Conservation (phyloP, 495 filamentous ascomycete species). For the Neurospora sublineolata region DNA sequence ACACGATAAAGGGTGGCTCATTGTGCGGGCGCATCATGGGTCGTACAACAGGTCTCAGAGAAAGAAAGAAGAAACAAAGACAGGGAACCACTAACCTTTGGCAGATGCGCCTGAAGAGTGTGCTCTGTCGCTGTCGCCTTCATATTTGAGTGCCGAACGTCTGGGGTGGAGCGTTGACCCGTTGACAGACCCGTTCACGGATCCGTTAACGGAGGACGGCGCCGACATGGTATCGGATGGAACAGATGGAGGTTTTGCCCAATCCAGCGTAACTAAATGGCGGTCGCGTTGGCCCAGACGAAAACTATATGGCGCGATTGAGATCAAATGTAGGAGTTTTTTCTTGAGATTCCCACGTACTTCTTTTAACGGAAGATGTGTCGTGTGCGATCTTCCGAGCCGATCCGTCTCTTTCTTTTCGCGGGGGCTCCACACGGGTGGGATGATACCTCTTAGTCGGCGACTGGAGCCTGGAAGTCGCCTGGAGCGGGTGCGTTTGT, state of each 20-base stretch:
- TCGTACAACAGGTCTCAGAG: not conserved
- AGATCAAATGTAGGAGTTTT: not conserved
- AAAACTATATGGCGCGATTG: not conserved
- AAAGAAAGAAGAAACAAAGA: not conserved
- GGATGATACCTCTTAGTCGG: not conserved
- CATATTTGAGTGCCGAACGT: conserved; percentile 33
- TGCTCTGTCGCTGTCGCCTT: conserved; percentile 27
- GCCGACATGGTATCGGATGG: conserved; percentile 11
- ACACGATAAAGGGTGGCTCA: not conserved
- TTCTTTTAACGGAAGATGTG: not conserved
- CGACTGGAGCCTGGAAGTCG: not conserved
- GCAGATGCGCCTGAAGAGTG: conserved; percentile 22
- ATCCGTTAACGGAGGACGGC: conserved; percentile 9
- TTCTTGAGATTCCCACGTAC: not conserved
- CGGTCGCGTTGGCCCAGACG: not conserved
- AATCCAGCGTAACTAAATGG: not conserved
- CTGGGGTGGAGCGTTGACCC: conserved; percentile 15
- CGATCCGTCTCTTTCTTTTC: not conserved
- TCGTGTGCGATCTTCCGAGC: not conserved
- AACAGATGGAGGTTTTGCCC: not conserved
- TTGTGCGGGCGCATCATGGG: not conserved
- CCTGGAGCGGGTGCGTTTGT: not conserved
- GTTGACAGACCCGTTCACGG: not conserved
- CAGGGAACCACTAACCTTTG: conserved; percentile 26
- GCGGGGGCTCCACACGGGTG: not conserved